Base-by-base conservation (phyloP, 2,329 filamentous ascomycete species). In the Fusarium sterilihyphosum region DNA sequence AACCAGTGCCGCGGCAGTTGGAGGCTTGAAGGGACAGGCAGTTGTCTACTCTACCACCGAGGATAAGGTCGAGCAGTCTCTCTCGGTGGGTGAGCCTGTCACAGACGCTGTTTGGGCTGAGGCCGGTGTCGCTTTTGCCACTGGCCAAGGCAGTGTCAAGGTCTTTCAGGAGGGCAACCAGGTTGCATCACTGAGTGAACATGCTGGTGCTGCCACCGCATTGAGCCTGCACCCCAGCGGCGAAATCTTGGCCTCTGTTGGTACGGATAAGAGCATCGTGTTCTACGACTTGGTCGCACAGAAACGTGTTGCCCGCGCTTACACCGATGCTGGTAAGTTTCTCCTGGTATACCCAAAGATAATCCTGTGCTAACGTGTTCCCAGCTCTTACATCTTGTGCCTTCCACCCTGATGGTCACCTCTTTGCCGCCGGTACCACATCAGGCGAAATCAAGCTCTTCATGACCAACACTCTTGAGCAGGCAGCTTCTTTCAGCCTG, bases 391-490 rank as follows among this genome's bases (percentile, higher is more conserved):
- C 93, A 3, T 90, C 92, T 58, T 93, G 92, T 73, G 90, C 92
- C 40, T 98, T 99, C 88, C 96, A 99, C 81, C 96, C 97, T 12
- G 96, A 99, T 80, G 96, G 96, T n/a, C 94, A 98, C 81, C 88
- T 99, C 11, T 91, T 98, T 77, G 96, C 94, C 44, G 93, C 92
- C 6, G 96, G 96, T 72, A 93, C 93, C n/a, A 85, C 86, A 16
- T 88, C 92, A 56, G 94, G 94, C 50, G 91, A 94, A 66, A 93
- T 99, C 81, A 94, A 95, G 82, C 89, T 99, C 61, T 98, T 93
- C 84, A 93, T 98, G 83, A 92, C 95, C 76, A 95, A 93, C 82
- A 93, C 90, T 0, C 92, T 95, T 43, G 89, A 92, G 69, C 88
- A 91, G 74, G 94, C 94, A 35, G 94, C 94, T 35, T 91, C 90